Percentiles rank a stretch among this genome's conserved stretches.
Conservation (phyloP, 768 basidiomycete genomes). For the Lanmaoa rubissima region DNA sequence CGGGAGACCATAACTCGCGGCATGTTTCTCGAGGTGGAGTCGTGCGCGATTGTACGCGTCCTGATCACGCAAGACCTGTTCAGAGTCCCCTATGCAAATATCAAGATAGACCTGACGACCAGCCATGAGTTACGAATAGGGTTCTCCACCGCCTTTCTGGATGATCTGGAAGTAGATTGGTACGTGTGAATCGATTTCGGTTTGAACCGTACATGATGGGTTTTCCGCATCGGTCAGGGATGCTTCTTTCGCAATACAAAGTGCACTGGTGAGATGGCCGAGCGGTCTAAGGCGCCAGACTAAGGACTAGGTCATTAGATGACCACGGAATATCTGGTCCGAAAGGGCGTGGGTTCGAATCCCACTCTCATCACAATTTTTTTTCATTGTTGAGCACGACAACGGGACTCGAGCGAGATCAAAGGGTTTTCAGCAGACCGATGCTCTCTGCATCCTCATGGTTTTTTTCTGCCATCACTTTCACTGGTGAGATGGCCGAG, state of each 20-base stretch:
- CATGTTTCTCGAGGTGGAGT: constrained; percentile 37
- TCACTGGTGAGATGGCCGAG: constrained; percentile 48
- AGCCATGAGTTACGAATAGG: constrained; percentile 1
- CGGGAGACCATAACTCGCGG: constrained; percentile 43
- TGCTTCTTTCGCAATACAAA: too few relatives aligned
- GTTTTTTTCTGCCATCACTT: too few relatives aligned
- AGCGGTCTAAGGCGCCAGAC: constrained; percentile 64
- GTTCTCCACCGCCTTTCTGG: not conserved
- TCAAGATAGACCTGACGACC: constrained; percentile 36
- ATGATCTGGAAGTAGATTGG: not conserved
- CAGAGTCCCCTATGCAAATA: constrained; percentile 40
- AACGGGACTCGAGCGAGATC: too few relatives aligned
- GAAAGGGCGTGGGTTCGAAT: constrained; percentile 44
- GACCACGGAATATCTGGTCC: constrained; percentile 34
- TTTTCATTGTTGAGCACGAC: too few relatives aligned
- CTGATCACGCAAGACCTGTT: constrained; percentile 23
- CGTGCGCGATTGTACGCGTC: constrained; percentile 33
- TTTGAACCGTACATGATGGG: too few relatives aligned
- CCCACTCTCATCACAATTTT: constrained; percentile 35
- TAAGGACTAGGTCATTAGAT: constrained; percentile 40
- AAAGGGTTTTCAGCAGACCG: too few relatives aligned
- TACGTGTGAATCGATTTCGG: not conserved
- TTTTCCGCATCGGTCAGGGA: not conserved
- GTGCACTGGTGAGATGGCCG: constrained; percentile 44
- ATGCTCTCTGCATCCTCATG: too few relatives aligned